phyloP scores from a whole-genome alignment of 139 green algal genomes.

The Volvox reticuliferus region DNA sequence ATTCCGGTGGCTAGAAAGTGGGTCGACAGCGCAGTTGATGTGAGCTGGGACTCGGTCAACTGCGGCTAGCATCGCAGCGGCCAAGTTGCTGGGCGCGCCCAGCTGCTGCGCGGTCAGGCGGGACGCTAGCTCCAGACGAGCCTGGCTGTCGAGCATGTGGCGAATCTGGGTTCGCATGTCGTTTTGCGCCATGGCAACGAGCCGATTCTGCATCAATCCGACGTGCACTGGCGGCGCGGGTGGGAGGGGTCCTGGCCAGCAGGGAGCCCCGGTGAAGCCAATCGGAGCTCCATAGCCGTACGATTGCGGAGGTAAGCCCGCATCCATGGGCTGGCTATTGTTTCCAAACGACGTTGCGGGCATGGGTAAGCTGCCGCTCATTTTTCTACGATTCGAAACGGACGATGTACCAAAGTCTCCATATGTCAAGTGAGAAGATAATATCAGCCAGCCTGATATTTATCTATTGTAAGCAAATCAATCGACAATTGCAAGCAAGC shows the following conservation, averaged over 20 bases:
- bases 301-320: background rate
- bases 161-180: conserved; percentile 30
- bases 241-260: background rate
- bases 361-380: background rate
- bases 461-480: background rate
- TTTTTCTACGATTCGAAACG: background rate
- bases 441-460: too few relatives aligned
- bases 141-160: conserved; percentile 16
- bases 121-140: conserved; percentile 21
- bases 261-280: background rate
- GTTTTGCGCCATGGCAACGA: conserved; percentile 18
- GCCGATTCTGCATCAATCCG: background rate
- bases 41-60: background rate
- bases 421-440: background rate
- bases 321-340: background rate
- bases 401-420: background rate
- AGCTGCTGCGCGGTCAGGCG: background rate
- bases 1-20: background rate
- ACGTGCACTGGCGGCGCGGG: background rate
- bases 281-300: background rate
- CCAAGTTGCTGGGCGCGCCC: background rate
- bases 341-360: background rate
- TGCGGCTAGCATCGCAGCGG: background rate
- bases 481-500: background rate
- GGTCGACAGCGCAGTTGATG: background rate